These are phyloP conservation scores for Hirsutella minnesotensis DNA, from an alignment of 2,329 filamentous ascomycete species.

Conservation along the genomic window DNA sequence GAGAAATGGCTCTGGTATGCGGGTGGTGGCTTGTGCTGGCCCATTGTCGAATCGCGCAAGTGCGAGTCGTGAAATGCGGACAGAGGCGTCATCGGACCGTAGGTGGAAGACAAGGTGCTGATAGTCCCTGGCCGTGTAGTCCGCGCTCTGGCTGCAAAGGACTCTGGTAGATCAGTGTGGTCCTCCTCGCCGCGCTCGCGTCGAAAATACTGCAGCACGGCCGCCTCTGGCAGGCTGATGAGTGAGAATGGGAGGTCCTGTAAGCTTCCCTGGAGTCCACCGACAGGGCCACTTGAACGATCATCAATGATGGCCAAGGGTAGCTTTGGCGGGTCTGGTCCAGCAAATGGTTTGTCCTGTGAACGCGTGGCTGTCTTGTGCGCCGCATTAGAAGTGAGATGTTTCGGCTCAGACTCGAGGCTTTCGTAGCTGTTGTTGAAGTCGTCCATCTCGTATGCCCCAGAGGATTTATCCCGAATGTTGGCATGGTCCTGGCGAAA, in stretches of 20 bases:
- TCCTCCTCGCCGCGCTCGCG: conserved; percentile 23
- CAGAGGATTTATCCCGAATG: not conserved
- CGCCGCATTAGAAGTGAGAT: not conserved
- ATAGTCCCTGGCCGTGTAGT: conserved; percentile 17
- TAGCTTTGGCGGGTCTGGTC: not conserved
- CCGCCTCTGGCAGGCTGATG: conserved; percentile 25
- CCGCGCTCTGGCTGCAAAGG: conserved; percentile 16
- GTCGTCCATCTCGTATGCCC: conserved; percentile 11
- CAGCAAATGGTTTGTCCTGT: not conserved
- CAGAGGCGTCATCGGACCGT: conserved; percentile 14
- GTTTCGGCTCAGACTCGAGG: conserved; percentile 15
- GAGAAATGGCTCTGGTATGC: conserved; percentile 4
- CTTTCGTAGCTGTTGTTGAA: conserved; percentile 18
- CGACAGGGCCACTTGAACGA: not conserved
- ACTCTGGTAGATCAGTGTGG: conserved; percentile 17
- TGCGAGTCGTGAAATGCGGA: conserved; percentile 8
- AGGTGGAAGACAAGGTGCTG: conserved; percentile 17
- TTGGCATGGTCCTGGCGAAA: conserved; percentile 9
- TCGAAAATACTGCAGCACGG: conserved; percentile 19
- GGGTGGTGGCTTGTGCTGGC: conserved; percentile 7
- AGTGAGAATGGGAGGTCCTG: conserved; percentile 20
- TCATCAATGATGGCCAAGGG: not conserved
- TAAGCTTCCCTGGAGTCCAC: conserved; percentile 12
- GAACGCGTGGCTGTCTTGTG: not conserved
- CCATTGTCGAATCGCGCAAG: conserved; percentile 1